These are phyloP conservation scores for Aspergillus hancockii DNA, from an alignment of 495 filamentous ascomycete species.

Conservation along the genomic window DNA sequence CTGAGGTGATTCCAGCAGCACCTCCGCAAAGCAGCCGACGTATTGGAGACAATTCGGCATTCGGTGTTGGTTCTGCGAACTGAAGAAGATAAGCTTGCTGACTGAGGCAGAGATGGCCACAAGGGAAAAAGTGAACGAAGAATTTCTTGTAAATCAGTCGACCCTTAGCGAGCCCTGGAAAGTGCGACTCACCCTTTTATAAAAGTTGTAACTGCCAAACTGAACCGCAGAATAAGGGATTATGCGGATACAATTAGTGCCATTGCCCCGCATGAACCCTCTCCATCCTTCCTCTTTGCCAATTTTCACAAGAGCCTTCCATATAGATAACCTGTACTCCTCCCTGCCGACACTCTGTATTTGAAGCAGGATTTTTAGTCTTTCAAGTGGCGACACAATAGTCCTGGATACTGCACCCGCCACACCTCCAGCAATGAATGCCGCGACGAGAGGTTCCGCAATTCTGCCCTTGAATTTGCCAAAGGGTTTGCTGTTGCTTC, in stretches of 20 bases:
- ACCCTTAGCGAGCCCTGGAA: background rate
- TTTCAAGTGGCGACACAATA: conserved; percentile 92
- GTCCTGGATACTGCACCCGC: conserved; percentile 97
- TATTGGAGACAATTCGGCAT: conserved; percentile 64
- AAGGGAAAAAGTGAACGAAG: background rate
- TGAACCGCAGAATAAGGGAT: conserved; percentile 98
- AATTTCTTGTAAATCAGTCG: background rate
- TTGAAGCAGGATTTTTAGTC: conserved; percentile 96
- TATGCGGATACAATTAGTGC: conserved; percentile 96
- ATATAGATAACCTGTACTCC: conserved; percentile 89
- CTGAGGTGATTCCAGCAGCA: conserved; percentile 89
- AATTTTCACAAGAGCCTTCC: conserved; percentile 89
- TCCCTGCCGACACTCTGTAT: conserved; percentile 87
- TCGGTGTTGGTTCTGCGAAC: conserved; percentile 74
- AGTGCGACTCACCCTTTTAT: conserved; percentile 73
- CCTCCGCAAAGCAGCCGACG: conserved; percentile 82
- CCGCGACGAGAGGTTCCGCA: conserved; percentile 75
- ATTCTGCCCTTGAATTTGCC: conserved; percentile 27
- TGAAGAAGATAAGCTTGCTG: conserved; percentile 28
- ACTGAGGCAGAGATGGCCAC: background rate
- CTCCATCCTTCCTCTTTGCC: conserved; percentile 94
- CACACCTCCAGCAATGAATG: conserved; percentile 93
- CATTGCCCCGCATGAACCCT: conserved; percentile 96
- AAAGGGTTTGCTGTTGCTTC: conserved; percentile 19
- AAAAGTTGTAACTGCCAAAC: conserved; percentile 96